Evolutionary conservation across 352 stramenopile species (phyloP).

Genomic region (Phytophthora pseudosyringae): DNA sequence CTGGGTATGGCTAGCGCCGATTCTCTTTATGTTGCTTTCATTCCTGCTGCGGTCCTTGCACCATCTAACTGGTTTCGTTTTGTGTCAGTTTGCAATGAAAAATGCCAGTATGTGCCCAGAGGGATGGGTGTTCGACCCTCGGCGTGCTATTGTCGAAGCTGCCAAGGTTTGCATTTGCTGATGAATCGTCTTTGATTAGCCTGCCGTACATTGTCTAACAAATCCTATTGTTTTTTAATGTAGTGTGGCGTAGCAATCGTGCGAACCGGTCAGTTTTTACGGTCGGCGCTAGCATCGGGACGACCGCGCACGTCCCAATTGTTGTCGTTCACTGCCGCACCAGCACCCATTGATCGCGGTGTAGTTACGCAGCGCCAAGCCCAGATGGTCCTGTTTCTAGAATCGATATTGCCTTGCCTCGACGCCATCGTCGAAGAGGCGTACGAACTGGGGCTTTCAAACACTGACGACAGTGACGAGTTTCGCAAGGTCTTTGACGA

Average conservation of each 20-base stretch:
- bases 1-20: conserved; percentile 49
- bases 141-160: conserved; percentile 77
- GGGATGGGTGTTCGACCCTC: conserved; percentile 74
- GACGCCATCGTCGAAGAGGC: conserved; percentile 82
- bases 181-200: conserved; percentile 2
- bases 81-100: conserved; percentile 79
- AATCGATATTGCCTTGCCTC: conserved; percentile 80
- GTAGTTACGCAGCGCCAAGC: conserved; percentile 71
- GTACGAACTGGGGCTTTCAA: conserved; percentile 64
- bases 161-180: conserved; percentile 53
- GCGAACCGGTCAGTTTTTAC: conserved; percentile 76
- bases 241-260: conserved; percentile 71
- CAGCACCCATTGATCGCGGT: conserved; percentile 51
- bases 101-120: conserved; percentile 69
- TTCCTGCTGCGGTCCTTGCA: not conserved
- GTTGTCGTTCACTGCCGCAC: conserved; percentile 54
- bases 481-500: conserved; percentile 81
- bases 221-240: conserved; percentile 2
- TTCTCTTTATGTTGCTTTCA: conserved; percentile 3
- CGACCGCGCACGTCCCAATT: conserved; percentile 46
- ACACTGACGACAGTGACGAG: conserved; percentile 70
- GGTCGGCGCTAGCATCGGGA: conserved; percentile 42
- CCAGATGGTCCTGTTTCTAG: conserved; percentile 84
- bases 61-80: conserved; percentile 8
- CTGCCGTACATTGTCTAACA: conserved; percentile 6